These are phyloP conservation scores for Colletotrichum chrysophilum DNA, from an alignment of 2,329 filamentous ascomycete species.

Conservation along the genomic window DNA sequence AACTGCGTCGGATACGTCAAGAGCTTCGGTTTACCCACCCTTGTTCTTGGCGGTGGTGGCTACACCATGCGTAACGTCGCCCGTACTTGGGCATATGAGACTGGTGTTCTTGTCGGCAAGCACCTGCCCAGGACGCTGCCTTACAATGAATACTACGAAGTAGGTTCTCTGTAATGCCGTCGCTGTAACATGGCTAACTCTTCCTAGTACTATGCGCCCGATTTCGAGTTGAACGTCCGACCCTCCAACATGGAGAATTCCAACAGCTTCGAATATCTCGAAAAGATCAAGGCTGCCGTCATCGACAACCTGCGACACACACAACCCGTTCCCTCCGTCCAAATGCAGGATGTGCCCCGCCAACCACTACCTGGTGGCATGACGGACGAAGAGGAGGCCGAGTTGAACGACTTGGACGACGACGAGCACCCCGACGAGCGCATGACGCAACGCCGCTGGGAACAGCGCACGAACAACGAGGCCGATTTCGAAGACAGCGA, in stretches of 20 bases:
- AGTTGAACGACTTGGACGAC: slow-evolving; percentile 75
- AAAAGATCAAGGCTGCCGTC: slow-evolving; percentile 81
- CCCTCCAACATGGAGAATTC: slow-evolving; percentile 91
- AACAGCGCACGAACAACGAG: slow-evolving; percentile 76
- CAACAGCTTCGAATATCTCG: slow-evolving; percentile 81
- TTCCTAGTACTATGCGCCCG: slow-evolving; percentile 83
- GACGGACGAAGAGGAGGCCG: slow-evolving; percentile 70
- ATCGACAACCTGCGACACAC: slow-evolving; percentile 89
- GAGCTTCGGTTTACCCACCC: slow-evolving; percentile 79
- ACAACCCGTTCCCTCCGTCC: slow-evolving; percentile 85
- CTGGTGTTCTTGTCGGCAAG: slow-evolving; percentile 84
- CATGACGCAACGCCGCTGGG: slow-evolving; percentile 81
- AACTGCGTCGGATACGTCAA: slow-evolving; percentile 94
- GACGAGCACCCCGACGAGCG: slow-evolving; percentile 86
- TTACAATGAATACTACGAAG: slow-evolving; percentile 94
- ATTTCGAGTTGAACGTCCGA: slow-evolving; percentile 89
- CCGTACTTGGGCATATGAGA: slow-evolving; percentile 96
- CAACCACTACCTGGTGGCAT: slow-evolving; percentile 62
- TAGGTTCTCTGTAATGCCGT: slow-evolving; percentile 40
- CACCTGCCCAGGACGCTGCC: slow-evolving; percentile 84
- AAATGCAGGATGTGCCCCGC: slow-evolving; percentile 80
- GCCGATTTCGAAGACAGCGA: slow-evolving; percentile 89
- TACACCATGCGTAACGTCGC: slow-evolving; percentile 98
- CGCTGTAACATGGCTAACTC: slow-evolving; percentile 33
- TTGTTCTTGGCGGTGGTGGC: slow-evolving; percentile 94